Percentiles rank a stretch among this genome's conserved stretches.
These are phyloP conservation scores for Cystobasidium sp. DNA, from an alignment of 1,284 basidiomycete genomes.

Conservation along the genomic window DNA sequence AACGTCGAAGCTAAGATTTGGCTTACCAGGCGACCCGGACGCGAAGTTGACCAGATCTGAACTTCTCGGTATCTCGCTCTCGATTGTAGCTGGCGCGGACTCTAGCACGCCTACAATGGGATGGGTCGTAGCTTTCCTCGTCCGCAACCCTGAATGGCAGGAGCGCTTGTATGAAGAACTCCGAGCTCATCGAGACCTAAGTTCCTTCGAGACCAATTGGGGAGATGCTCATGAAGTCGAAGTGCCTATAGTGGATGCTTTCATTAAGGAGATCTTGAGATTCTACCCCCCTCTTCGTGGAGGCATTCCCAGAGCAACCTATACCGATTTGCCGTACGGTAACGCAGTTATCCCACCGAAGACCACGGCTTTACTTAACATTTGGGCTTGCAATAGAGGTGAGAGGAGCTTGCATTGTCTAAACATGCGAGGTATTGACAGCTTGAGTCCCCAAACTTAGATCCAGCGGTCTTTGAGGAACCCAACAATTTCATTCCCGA, in stretches of 20 bases:
- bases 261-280: constrained; percentile 11
- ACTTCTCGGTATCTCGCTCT: constrained; percentile 4
- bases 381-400: constrained; percentile 16
- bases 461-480: constrained; percentile 5
- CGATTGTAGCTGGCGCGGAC: constrained; percentile 4
- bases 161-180: constrained; percentile 1
- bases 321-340: constrained; percentile 2
- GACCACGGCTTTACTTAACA: constrained; percentile 2
- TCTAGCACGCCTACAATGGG: constrained; percentile 13
- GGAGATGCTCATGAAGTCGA: constrained; percentile 8
- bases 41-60: neutral
- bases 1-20: neutral
- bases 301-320: constrained; percentile 10
- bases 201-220: constrained; percentile 2
- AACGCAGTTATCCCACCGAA: neutral
- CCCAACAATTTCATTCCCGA: constrained; percentile 2
- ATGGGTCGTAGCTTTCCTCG: constrained; percentile 1
- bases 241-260: constrained; percentile 2
- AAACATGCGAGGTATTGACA: neutral
- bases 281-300: constrained; percentile 3
- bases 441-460: neutral
- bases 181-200: neutral
- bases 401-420: neutral
- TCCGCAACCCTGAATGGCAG: constrained; percentile 6
- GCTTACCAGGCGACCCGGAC: neutral